Evolutionary conservation across 306 rosid genomes (phyloP), one percentile per base, ranked within the genome.

Genomic region (Quercus suber): DNA sequence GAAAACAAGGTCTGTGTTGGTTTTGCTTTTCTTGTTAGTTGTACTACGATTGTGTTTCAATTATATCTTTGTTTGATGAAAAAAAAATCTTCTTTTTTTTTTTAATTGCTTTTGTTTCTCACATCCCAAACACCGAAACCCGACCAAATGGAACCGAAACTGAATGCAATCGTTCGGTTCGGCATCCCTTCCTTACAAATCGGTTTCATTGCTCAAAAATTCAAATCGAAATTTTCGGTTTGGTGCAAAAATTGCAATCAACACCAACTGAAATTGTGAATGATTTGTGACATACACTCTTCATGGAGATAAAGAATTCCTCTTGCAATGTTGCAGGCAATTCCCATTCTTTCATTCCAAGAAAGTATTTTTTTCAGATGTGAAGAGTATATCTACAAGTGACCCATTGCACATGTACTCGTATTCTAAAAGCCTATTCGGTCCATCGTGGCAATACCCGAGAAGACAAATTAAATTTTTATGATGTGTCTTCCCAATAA

Each of bases 161-260:
- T 0, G 0, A 33, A 33, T 33, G 37, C 37, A 33, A 33, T 33
- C 2, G 0, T 0, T 33, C 2, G 0, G 37, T 33, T 33, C 0
- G 0, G 37, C 37, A 0, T 33, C 37, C 7, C 37, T 33, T 5
- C 37, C 37, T 33, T 33, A 33, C 37, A 33, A 33, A 33, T 33
- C 2, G 0, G 0, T 33, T 33, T 33, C 37, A 33, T 33, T 33
- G 7, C 37, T 33, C 7, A 33, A 33, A 33, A 5, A 33, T 33
- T 33, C 37, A 33, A 33, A 33, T 0, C 6, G 0, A 33, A 33
- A 33, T 33, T 33, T 33, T 33, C 2, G 7, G 0, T 33, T 33
- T 0, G 2, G 7, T 33, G 7, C 37, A 33, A 33, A 31, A 33
- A 33, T 33, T 33, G 7, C 37, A 33, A 5, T 33, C 37, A 5